Evolutionary conservation across 106 monocot species (phyloP).

Genomic region (Narthecium ossifragum): DNA sequence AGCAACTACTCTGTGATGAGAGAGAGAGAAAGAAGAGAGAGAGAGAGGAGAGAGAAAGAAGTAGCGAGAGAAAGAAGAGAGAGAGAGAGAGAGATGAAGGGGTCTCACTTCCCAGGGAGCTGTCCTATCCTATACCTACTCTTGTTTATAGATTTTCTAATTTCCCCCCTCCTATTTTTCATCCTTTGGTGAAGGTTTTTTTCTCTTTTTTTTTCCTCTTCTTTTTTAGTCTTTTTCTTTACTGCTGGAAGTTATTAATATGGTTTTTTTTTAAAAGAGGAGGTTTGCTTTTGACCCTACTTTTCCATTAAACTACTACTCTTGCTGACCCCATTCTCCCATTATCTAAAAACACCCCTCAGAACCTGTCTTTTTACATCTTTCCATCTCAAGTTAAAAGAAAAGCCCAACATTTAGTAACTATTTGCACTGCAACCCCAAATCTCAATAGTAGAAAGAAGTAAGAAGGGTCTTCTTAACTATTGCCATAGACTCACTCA

Average conservation of each 20-base stretch:
- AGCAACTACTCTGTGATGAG: conserved; percentile 11
- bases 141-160: not conserved
- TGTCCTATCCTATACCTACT: conserved; percentile 13
- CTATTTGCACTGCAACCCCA: no score
- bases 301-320: not conserved
- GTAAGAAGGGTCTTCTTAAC: no score
- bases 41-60: conserved; percentile 4
- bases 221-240: no score
- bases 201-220: not conserved
- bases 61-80: not conserved
- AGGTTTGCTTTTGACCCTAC: conserved; percentile 6
- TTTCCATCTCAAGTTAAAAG: no score
- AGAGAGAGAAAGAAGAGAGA: not conserved
- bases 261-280: not conserved
- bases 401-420: no score
- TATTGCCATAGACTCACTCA: no score
- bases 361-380: no score
- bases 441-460: no score
- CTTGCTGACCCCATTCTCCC: no score
- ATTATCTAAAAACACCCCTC: no score
- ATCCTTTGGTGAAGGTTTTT: not conserved
- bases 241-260: no score
- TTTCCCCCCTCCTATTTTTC: not conserved
- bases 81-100: no score
- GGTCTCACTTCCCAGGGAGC: conserved; percentile 12